Conservation (phyloP, 805 yeast species). For the Ascoidea asiatica region DNA sequence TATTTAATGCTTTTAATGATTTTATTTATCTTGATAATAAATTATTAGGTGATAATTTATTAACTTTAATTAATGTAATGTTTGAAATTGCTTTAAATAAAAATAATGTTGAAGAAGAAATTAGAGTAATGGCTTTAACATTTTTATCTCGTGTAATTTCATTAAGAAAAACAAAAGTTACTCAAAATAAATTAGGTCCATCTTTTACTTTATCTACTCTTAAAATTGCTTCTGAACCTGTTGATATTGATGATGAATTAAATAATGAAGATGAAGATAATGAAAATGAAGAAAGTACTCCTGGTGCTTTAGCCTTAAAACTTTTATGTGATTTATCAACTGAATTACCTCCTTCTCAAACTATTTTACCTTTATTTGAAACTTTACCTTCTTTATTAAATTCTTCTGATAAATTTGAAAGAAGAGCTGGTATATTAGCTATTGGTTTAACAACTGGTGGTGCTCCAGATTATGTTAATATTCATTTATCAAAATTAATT, state of each 20-base stretch:
- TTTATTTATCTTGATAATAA: constrained; percentile 65
- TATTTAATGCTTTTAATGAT: constrained; percentile 78
- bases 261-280: constrained; percentile 78
- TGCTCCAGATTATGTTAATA: constrained; percentile 82
- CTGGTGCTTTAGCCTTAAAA: constrained; percentile 66
- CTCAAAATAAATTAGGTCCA: constrained; percentile 74
- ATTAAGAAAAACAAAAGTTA: constrained; percentile 69
- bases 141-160: constrained; percentile 70
- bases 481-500: constrained; percentile 60
- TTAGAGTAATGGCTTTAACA: constrained; percentile 71
- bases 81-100: constrained; percentile 59
- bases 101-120: constrained; percentile 55
- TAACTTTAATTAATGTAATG: constrained; percentile 58
- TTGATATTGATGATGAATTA: constrained; percentile 62
- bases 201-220: constrained; percentile 61
- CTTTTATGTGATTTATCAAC: constrained; percentile 65
- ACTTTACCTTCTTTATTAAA: constrained; percentile 42
- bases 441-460: constrained; percentile 79
- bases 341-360: constrained; percentile 88
- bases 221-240: constrained; percentile 69
- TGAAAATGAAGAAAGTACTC: constrained; percentile 84
- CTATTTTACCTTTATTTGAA: constrained; percentile 65
- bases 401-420: constrained; percentile 57
- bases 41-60: constrained; percentile 62
- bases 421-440: constrained; percentile 78